Base-by-base conservation (phyloP, 139 green algal genomes). In the Volvox reticuliferus region DNA sequence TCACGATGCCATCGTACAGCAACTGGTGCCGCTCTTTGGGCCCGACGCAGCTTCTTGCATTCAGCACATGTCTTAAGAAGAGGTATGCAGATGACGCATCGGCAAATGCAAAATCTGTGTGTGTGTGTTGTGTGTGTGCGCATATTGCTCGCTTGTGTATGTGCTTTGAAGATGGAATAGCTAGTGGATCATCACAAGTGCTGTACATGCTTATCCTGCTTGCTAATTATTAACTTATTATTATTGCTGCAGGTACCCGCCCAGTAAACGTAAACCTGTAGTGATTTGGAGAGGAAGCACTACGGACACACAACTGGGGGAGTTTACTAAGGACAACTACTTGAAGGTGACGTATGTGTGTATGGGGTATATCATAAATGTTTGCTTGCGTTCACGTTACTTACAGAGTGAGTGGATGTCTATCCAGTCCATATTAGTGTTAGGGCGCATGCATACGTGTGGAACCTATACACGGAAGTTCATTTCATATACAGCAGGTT, bases 231-330 rank as follows among this genome's bases (percentile, higher is more conserved):
- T n/a, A n/a, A n/a, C n/a, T n/a, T n/a, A n/a, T n/a, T n/a, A n/a
- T n/a, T n/a, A n/a, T n/a, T n/a, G n/a, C n/a, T n/a, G 37, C 63
- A 88, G 78, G 37, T 88, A 82, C 35, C 30, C 89, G 78, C 21
- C 78, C n/a, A 28, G 26, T 63, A 18, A 81, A 33, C 86, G 93
- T 13, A 2, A 84, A 24, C 88, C 55, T 28, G 71, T 89, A 30
- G 93, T 84, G 3, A 71, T 93, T 18, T 95, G 93, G 93, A 89
- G 93, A 21, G 93, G 93, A 80, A 89, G 81, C 78, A 94, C 91
- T 44, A 95, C 93, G 33, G 93, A 94, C 89, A 83, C 65, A 19
- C 19, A n/a, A 0, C 12, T 82, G 21, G 50, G 21, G 9, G 16
- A 37, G 14, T 91, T 93, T 37, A 88, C 92, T 71, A 86, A 89